A percentile compares a stretch with the other conserved stretches of the same genome.
Conservation (phyloP, 352 stramenopile species). For the Phytophthora tubulina region DNA sequence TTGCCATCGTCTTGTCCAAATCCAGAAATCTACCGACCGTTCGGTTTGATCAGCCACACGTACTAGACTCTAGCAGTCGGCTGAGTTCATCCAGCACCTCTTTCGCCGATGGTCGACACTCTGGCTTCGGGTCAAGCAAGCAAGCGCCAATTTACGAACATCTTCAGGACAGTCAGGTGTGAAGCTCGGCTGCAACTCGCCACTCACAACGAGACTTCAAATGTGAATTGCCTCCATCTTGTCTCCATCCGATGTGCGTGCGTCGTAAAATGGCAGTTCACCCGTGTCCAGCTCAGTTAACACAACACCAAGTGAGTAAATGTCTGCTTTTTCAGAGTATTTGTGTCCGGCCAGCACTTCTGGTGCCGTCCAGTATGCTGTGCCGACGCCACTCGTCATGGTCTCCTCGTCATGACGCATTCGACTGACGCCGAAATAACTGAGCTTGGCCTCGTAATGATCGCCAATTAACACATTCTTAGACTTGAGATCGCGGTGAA, state of each 20-base stretch:
- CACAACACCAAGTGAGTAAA: conserved; percentile 28
- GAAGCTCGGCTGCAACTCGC: conserved; percentile 23
- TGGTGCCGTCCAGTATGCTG: conserved; percentile 21
- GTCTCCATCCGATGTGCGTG: conserved; percentile 20
- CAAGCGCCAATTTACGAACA: conserved; percentile 13
- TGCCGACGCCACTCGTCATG: conserved; percentile 24
- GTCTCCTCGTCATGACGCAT: conserved; percentile 9
- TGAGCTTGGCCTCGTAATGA: conserved; percentile 18
- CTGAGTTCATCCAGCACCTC: conserved; percentile 41
- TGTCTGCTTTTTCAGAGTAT: conserved; percentile 24
- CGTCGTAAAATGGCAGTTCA: conserved; percentile 25
- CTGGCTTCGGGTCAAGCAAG: conserved; percentile 27
- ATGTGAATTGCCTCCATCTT: conserved; percentile 24
- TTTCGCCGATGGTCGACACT: conserved; percentile 38
- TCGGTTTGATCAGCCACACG: conserved; percentile 4
- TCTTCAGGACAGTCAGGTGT: conserved; percentile 17
- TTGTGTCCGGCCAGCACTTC: conserved; percentile 18
- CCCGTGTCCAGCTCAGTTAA: conserved; percentile 24
- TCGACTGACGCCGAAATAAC: conserved; percentile 26
- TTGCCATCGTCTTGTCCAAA: conserved; percentile 23
- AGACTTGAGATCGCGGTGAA: conserved; percentile 25
- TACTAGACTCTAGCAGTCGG: conserved; percentile 28
- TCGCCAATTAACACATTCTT: conserved; percentile 20
- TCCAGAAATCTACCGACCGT: conserved; percentile 22
- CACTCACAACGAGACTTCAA: conserved; percentile 18